These are phyloP conservation scores for Ciborinia camelliae DNA, from an alignment of 2,329 filamentous ascomycete genomes.

Conservation along the genomic window DNA sequence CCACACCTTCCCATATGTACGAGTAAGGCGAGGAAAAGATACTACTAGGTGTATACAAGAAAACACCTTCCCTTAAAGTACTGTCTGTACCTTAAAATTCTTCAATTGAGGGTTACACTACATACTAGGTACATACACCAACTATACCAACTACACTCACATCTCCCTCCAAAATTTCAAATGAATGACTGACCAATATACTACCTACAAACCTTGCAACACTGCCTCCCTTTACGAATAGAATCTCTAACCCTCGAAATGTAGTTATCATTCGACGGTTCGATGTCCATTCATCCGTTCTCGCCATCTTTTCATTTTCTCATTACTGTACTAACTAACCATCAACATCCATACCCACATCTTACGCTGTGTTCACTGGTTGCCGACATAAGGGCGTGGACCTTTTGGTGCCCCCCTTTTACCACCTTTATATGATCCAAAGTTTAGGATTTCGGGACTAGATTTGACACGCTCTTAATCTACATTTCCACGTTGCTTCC, in stretches of 20 bases:
- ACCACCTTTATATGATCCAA: not conserved
- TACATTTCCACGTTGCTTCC: conserved; percentile 19
- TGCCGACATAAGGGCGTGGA: not conserved
- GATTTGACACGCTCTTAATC: not conserved
- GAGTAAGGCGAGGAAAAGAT: not conserved
- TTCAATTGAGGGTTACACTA: not conserved
- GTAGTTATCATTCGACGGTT: not conserved
- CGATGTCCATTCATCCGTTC: not conserved
- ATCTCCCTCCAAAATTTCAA: not conserved
- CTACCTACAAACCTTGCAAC: not conserved
- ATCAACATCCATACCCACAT: not conserved
- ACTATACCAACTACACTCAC: not conserved
- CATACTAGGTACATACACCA: too few relatives aligned
- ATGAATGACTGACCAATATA: not conserved
- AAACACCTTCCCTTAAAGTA: conserved; percentile 2
- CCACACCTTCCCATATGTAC: not conserved
- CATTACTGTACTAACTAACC: not conserved
- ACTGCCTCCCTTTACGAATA: not conserved
- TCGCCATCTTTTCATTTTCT: not conserved
- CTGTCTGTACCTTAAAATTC: not conserved
- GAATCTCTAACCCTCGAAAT: not conserved
- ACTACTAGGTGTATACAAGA: too few relatives aligned
- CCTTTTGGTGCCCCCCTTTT: conserved; percentile 8
- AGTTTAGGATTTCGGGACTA: conserved; percentile 7
- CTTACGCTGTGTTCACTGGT: not conserved